Conservation (phyloP, 1,284 basidiomycete species). For the Blastosporella zonata region DNA sequence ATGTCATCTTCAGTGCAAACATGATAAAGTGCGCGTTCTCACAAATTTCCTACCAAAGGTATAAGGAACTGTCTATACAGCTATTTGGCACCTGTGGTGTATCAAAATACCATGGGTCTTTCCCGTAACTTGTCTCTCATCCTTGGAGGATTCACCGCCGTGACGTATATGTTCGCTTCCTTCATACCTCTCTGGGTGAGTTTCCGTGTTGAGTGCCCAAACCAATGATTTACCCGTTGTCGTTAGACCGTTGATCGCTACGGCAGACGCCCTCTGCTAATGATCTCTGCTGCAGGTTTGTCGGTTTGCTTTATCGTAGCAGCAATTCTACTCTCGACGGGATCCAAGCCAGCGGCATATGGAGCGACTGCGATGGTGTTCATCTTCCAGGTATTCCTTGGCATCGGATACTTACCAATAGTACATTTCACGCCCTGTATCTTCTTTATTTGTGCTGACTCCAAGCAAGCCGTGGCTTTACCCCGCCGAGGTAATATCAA, state of each 20-base stretch:
- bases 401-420: slow-evolving; percentile 39
- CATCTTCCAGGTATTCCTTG: slow-evolving; percentile 41
- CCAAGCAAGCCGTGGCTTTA: slow-evolving; percentile 38
- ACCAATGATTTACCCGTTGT: not conserved
- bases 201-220: not conserved
- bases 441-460: not conserved
- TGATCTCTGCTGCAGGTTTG: slow-evolving; percentile 39
- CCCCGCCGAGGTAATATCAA: slow-evolving; percentile 35
- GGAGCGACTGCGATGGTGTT: slow-evolving; percentile 40
- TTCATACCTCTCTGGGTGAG: slow-evolving; percentile 42
- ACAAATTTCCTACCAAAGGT: slow-evolving; percentile 19
- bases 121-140: slow-evolving; percentile 39
- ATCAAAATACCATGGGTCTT: slow-evolving; percentile 43
- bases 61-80: slow-evolving; percentile 24
- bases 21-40: slow-evolving; percentile 19
- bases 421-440: slow-evolving; percentile 22
- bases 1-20: slow-evolving; percentile 14
- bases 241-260: slow-evolving; percentile 40
- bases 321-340: slow-evolving; percentile 32
- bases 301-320: slow-evolving; percentile 36
- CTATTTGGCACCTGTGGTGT: slow-evolving; percentile 40
- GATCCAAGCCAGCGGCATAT: slow-evolving; percentile 30
- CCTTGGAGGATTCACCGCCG: slow-evolving; percentile 38
- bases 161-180: slow-evolving; percentile 43
- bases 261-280: slow-evolving; percentile 36